Conservation (phyloP, 2,329 filamentous ascomycete species). For the Cladosporium phlei region DNA sequence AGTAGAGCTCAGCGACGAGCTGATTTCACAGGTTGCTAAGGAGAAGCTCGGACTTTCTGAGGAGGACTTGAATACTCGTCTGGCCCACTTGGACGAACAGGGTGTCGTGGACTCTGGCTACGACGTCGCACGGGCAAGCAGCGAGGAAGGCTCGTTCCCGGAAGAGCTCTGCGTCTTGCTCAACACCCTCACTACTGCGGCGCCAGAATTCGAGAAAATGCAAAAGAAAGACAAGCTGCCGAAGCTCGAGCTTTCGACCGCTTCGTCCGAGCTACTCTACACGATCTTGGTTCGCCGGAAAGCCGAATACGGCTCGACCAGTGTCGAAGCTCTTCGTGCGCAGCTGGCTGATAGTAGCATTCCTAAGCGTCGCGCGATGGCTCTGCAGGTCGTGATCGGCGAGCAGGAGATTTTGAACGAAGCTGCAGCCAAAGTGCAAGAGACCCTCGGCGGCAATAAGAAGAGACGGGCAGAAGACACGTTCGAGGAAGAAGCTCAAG, state of each 20-base stretch:
- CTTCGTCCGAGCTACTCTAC: conserved; percentile 39
- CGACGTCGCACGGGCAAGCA: conserved; percentile 43
- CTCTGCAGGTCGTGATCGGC: conserved; percentile 62
- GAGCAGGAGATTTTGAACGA: conserved; percentile 65
- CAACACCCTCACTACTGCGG: conserved; percentile 41
- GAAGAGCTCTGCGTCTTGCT: conserved; percentile 42
- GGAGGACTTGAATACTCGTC: conserved; percentile 23
- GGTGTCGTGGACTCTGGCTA: conserved; percentile 69
- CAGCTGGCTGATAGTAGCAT: conserved; percentile 1
- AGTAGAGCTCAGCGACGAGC: conserved; percentile 65
- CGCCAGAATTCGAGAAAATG: conserved; percentile 38
- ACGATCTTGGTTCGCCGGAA: conserved; percentile 28
- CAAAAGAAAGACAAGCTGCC: conserved; percentile 40
- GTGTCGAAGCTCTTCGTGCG: neutral
- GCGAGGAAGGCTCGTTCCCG: conserved; percentile 36
- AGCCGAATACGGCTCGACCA: conserved; percentile 26
- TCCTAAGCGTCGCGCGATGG: conserved; percentile 45
- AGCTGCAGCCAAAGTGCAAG: conserved; percentile 33
- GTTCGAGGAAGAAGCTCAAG: conserved; percentile 30
- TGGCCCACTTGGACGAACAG: conserved; percentile 57
- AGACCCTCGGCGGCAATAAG: conserved; percentile 22
- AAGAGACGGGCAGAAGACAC: conserved; percentile 6
- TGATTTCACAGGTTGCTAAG: conserved; percentile 49
- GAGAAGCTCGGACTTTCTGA: conserved; percentile 13
- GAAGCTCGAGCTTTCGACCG: conserved; percentile 31